Conservation (phyloP, 208 protist genomes). For the Leishmania tropica region DNA sequence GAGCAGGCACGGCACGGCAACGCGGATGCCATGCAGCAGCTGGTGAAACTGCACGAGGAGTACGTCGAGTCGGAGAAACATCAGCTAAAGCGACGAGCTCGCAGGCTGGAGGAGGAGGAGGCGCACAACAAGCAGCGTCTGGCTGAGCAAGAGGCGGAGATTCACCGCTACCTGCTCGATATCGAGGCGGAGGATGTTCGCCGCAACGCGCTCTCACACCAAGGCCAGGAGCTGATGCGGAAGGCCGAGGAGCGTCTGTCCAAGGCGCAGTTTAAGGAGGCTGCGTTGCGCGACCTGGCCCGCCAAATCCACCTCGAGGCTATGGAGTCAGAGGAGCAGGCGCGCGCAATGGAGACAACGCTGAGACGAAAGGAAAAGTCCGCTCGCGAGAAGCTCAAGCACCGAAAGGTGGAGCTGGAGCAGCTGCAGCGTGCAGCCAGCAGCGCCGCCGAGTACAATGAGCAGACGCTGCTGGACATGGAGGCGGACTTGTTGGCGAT, state of each 20-base stretch:
- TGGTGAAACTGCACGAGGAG: slow-evolving; percentile 25
- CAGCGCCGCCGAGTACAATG: slow-evolving; percentile 37
- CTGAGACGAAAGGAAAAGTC: slow-evolving; percentile 38
- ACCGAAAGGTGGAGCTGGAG: slow-evolving; percentile 56
- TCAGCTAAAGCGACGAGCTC: slow-evolving; percentile 35
- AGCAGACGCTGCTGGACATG: slow-evolving; percentile 55
- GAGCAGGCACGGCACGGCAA: slow-evolving; percentile 12
- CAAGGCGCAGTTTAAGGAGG: slow-evolving; percentile 51
- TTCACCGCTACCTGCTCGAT: slow-evolving; percentile 53
- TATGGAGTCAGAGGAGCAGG: slow-evolving; percentile 41
- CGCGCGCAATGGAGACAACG: slow-evolving; percentile 43
- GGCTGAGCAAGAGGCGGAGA: slow-evolving; percentile 55
- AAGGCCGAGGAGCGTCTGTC: slow-evolving; percentile 52
- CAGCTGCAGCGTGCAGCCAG: slow-evolving; percentile 32
- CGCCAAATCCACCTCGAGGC: slow-evolving; percentile 49
- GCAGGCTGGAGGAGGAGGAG: slow-evolving; percentile 44
- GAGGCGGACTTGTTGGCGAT: slow-evolving; percentile 51
- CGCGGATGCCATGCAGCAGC: slow-evolving; percentile 18
- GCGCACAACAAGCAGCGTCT: slow-evolving; percentile 37
- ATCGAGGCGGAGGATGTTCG: slow-evolving; percentile 64
- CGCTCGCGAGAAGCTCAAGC: slow-evolving; percentile 31
- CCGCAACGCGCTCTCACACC: slow-evolving; percentile 35
- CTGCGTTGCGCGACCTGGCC: slow-evolving; percentile 45
- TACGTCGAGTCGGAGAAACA: slow-evolving; percentile 33
- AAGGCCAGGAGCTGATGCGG: slow-evolving; percentile 41